Evolutionary conservation across 2,329 filamentous ascomycete genomes (phyloP), one percentile per base, ranked within the genome.

Genomic region (Penicillium nordicum): DNA sequence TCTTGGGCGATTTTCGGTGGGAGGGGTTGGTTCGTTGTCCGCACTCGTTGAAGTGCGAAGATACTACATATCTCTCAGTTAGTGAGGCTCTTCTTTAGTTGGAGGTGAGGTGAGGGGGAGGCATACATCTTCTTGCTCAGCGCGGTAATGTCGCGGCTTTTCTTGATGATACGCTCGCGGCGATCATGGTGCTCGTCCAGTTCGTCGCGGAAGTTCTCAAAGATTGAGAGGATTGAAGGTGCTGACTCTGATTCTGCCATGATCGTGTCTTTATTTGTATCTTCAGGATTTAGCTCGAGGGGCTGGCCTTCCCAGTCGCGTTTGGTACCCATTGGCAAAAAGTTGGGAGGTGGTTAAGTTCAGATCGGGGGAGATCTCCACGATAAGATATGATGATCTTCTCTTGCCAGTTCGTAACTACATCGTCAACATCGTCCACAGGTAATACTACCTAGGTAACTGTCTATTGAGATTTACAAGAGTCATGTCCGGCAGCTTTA

Each of bases 171-270:
- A 51, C 88, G 85, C 77, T 97, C 92, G 55, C 92, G 84, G 16
- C 94, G 87, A 75, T 97, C 94, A 74, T 99, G 90, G 72, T 97
- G 93, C 75, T 94, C 86, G 69, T 99, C 94, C 29, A 99, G 81
- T 75, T 97, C 92, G 67, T 88, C 82, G 50, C 92, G 88, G 72
- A 97, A 96, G 8, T 74, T 78, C 73, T 90, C 88, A 72, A 99
- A 99, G 82, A 97, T 92, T 63, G 86, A 72, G 58, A 82, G 72
- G 59, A 80, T 80, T 2, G 78, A 76, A 55, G 79, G 80, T 4
- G 60, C 50, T 5, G 66, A 42, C 30, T 34, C 21, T 50, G 42
- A 1, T 21, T 51, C 55, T 4, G 57, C 50, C 41, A 64, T 58
- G 23, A 34, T 57, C 36, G 46, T 55, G 21, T 61, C 32, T 32